These are phyloP conservation scores for Knufia petricola DNA, from an alignment of 2,329 filamentous ascomycete species.

Conservation along the genomic window DNA sequence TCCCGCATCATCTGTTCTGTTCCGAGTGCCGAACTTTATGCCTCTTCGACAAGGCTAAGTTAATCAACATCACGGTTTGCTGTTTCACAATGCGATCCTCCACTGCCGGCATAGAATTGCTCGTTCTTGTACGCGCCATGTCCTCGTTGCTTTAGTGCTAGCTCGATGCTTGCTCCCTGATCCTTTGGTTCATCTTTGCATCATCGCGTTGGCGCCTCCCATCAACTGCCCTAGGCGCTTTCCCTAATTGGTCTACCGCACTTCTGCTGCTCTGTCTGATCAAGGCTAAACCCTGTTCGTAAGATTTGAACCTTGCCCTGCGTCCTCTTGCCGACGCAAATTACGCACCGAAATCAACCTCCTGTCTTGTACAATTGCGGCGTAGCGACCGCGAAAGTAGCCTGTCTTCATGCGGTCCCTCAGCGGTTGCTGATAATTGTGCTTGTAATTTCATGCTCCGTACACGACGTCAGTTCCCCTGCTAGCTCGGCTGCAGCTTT, in stretches of 20 bases:
- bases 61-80: background rate
- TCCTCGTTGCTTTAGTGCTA: background rate
- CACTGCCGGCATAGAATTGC: slow-evolving; percentile 1
- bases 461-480: slow-evolving; percentile 4
- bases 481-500: slow-evolving; percentile 8
- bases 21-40: background rate
- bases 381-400: background rate
- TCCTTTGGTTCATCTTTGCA: background rate
- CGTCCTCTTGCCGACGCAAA: too few species aligned
- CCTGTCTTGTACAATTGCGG: background rate
- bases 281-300: slow-evolving; percentile 6
- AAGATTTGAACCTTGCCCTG: too few species aligned
- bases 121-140: background rate
- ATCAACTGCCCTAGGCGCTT: background rate
- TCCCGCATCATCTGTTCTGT: background rate
- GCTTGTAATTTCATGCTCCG: slow-evolving; percentile 1
- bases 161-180: background rate
- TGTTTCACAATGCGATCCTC: background rate
- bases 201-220: background rate
- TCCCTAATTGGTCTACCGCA: slow-evolving; percentile 1
- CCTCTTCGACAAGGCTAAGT: background rate
- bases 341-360: slow-evolving; percentile 2
- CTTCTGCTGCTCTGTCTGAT: background rate
- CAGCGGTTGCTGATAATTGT: background rate
- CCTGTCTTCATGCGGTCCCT: background rate